These are phyloP conservation scores for Trametes cinnabarina DNA, from an alignment of 768 basidiomycete species.

Conservation along the genomic window DNA sequence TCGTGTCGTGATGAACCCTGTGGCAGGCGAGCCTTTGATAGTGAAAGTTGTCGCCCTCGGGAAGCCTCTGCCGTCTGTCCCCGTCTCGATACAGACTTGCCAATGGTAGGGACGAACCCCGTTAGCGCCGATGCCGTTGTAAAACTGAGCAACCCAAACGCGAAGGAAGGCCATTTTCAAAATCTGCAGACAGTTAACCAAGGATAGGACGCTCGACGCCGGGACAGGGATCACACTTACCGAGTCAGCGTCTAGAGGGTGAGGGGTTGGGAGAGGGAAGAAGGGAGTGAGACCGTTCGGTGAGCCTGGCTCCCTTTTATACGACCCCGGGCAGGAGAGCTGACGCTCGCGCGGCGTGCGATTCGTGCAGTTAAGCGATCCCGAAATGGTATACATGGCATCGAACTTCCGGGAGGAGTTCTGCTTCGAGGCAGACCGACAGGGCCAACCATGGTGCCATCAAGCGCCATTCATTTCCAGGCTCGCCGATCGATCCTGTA, in stretches of 20 bases:
- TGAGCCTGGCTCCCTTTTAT: background rate
- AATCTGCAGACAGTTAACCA: too few species aligned
- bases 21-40: background rate
- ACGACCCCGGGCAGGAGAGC: background rate
- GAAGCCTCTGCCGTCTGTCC: background rate
- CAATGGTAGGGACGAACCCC: constrained; percentile 4
- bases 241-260: too few species aligned
- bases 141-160: constrained; percentile 11
- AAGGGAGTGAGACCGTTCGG: background rate
- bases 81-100: constrained; percentile 10
- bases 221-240: too few species aligned
- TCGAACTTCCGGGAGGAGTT: background rate
- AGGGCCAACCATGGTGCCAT: background rate
- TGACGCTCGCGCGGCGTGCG: background rate
- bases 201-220: too few species aligned
- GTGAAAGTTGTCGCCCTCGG: constrained; percentile 5
- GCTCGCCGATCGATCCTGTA: background rate
- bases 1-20: background rate
- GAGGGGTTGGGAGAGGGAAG: too few species aligned
- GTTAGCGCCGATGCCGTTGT: background rate
- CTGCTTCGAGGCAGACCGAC: background rate
- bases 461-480: background rate
- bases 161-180: background rate
- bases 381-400: background rate
- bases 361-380: background rate